phyloP scores from a whole-genome alignment of 768 basidiomycete species.

The Macrocybe gigantea region DNA sequence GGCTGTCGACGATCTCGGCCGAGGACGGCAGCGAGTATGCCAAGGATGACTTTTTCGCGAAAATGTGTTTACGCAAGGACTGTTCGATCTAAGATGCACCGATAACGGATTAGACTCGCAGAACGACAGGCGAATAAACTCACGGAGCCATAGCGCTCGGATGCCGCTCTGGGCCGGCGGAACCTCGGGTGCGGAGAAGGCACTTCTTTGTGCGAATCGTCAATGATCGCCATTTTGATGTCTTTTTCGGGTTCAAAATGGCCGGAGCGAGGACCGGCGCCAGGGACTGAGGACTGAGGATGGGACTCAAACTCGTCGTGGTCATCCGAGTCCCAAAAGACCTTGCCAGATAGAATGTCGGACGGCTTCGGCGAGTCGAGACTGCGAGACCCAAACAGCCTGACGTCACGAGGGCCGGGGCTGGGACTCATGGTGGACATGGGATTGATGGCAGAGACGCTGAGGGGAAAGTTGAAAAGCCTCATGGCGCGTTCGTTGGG shows the following conservation, averaged over 20 bases:
- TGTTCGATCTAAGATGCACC: conserved; percentile 27
- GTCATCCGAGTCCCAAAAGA: conserved; percentile 48
- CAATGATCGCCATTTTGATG: conserved; percentile 38
- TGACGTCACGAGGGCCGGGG: conserved; percentile 32
- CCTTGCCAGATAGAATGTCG: conserved; percentile 61
- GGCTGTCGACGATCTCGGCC: conserved; percentile 9
- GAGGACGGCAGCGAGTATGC: conserved; percentile 10
- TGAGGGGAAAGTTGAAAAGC: conserved; percentile 60
- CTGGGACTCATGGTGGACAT: conserved; percentile 68
- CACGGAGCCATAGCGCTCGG: conserved; percentile 16
- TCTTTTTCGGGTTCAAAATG: conserved; percentile 31
- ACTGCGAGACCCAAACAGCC: conserved; percentile 19
- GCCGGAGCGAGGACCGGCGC: conserved; percentile 31
- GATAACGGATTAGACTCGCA: conserved; percentile 6
- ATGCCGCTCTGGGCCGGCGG: conserved; percentile 20
- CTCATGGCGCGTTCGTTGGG: conserved; percentile 74
- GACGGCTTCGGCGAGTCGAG: conserved; percentile 49
- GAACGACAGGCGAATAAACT: conserved; percentile 3
- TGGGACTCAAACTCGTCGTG: conserved; percentile 26
- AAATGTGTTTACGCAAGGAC: conserved; percentile 26
- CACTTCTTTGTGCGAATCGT: conserved; percentile 34
- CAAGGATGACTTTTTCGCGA: conserved; percentile 21
- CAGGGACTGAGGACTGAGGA: conserved; percentile 19
- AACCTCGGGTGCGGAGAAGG: conserved; percentile 49
- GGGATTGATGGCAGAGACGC: conserved; percentile 65